Evolutionary conservation across 31 red algal genomes (phyloP), one percentile per base, ranked within the genome.

Genomic region (Endocladia muricata): DNA sequence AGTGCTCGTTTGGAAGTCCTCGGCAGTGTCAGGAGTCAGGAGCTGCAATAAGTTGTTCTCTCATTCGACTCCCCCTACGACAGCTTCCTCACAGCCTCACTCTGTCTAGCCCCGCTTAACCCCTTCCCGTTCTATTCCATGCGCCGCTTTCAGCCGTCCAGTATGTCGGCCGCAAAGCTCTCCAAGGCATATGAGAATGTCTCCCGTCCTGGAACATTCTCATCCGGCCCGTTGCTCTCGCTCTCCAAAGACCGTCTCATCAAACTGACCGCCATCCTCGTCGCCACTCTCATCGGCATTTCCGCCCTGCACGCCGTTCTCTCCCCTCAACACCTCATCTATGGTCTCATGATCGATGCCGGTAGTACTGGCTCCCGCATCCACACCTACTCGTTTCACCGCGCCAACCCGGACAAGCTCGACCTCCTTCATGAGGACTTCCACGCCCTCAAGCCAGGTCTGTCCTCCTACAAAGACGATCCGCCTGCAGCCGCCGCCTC

Each of bases 341-440:
- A 91, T 44, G 93, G 93, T 29, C 65, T 96, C 9, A 96, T 96
- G 84, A 91, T 96, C 65, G 93, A 96, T 47, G 93, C 93, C 39
- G 93, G 93, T 0, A 83, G 76, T 41, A 96, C 86, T 23, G 93
- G 93, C 21, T 80, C 73, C 64, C 91, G 91, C 57, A 81, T 94
- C 32, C 91, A 94, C 59, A 94, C 91, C 17, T 94, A 81, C 63
- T 70, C 61, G 22, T 94, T 94, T 56, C n/a, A n/a, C n/a, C 74
- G 33, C 11, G 64, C 69, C 58, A 32, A 69, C 37, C 62, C 64
- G 1, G 31, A 29, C 21, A 78, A 94, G 70, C 52, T 94, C 41
- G 47, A 81, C 25, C 42, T 94, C 4, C 49, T 80, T 31, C 35
- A 41, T 37, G 91, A 94, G 59, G 91, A 94, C 37, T 94, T 94